phyloP scores from a whole-genome alignment of 371 early-diverging fungal genomes.

The Mucor mucedo region DNA sequence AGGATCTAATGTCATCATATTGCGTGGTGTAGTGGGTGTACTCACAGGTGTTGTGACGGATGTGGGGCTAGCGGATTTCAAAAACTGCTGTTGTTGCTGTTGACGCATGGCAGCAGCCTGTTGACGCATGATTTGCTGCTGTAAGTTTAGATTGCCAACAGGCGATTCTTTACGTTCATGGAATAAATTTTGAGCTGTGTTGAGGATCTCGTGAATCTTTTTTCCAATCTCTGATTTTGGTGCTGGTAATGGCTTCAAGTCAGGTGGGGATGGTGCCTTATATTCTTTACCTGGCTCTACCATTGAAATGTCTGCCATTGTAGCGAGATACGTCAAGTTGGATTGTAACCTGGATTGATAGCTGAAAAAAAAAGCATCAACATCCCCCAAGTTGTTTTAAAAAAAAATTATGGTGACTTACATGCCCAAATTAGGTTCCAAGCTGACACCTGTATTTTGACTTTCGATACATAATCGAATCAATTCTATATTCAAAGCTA shows the following conservation, averaged over 20 bases:
- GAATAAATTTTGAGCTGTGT: constrained; percentile 38
- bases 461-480: constrained; percentile 54
- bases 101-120: constrained; percentile 31
- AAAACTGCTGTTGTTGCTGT: constrained; percentile 21
- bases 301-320: constrained; percentile 61
- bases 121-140: constrained; percentile 25
- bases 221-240: constrained; percentile 38
- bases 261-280: constrained; percentile 44
- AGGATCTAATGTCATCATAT: constrained; percentile 25
- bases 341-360: constrained; percentile 59
- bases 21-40: constrained; percentile 3
- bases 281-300: constrained; percentile 52
- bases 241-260: constrained; percentile 46
- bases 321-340: constrained; percentile 59
- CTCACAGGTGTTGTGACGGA: neutral
- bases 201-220: constrained; percentile 41
- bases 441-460: constrained; percentile 24
- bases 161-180: constrained; percentile 18
- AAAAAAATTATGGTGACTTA: constrained; percentile 25
- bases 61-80: constrained; percentile 5
- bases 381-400: too few relatives aligned
- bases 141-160: neutral
- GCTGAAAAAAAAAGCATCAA: constrained; percentile 19
- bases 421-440: constrained; percentile 46
- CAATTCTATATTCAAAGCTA: constrained; percentile 56